phyloP scores from a whole-genome alignment of 75 land plant genomes.

The Cunninghamia lanceolata region DNA sequence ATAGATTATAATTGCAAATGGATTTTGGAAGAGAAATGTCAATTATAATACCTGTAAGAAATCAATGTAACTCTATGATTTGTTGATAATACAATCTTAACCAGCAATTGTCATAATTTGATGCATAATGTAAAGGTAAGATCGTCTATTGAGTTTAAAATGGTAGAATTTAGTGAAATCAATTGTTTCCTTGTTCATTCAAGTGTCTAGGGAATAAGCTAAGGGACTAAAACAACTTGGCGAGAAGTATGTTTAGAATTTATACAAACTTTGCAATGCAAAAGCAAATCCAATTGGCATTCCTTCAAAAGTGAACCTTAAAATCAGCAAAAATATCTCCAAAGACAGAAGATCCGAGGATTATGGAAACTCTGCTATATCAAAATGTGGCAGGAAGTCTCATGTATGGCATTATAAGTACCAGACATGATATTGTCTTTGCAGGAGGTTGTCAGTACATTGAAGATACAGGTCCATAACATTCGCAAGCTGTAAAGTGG shows the following conservation, averaged over 20 bases:
- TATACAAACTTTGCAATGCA: neutral
- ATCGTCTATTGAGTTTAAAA: slow-evolving; percentile 3
- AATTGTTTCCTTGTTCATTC: neutral
- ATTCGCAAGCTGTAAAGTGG: slow-evolving; percentile 29
- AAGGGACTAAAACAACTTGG: neutral
- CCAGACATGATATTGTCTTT: slow-evolving; percentile 15
- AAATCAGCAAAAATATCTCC: neutral
- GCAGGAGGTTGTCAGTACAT: slow-evolving; percentile 17
- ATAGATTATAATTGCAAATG: neutral
- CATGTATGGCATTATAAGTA: slow-evolving; percentile 18
- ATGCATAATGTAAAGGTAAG: neutral
- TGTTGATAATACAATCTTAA: neutral
- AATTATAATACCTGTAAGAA: neutral
- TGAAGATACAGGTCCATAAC: slow-evolving; percentile 11
- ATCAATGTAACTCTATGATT: neutral
- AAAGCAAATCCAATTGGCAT: neutral
- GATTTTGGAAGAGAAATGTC: neutral
- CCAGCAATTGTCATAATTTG: neutral
- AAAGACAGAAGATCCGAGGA: neutral
- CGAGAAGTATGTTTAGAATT: neutral
- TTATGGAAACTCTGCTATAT: slow-evolving; percentile 13
- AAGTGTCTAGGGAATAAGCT: too few species aligned
- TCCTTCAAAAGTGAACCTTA: neutral
- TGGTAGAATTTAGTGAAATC: slow-evolving; percentile 1
- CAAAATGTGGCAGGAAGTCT: slow-evolving; percentile 24